Evolutionary conservation across 768 basidiomycete genomes (phyloP), one percentile per base, ranked within the genome.

Genomic region (Xerocomus spinulosus): DNA sequence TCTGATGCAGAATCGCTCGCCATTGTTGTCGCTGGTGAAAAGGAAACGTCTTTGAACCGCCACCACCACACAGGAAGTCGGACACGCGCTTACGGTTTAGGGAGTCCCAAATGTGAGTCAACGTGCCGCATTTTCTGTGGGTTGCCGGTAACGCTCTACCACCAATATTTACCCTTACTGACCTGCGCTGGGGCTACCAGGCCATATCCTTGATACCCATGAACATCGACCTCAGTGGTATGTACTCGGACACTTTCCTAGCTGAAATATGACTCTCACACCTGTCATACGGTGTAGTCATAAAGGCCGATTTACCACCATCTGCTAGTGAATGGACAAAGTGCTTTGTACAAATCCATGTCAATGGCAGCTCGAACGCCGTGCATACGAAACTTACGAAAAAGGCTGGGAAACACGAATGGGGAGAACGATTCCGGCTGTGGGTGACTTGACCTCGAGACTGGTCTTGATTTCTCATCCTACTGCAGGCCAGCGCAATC

Each of bases 251-350:
- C n/a, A n/a, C n/a, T n/a, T n/a, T n/a, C n/a, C n/a, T n/a, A n/a
- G 9, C 15, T 25, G 20, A n/a, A 43, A 20, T 17, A 50, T 51
- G 14, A 37, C 20, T 8, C 26, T 49, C 13, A 37, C n/a, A 20
- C 30, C 5, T 1, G 9, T 21, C 28, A 1, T 9, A 5, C n/a
- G n/a, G n/a, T 15, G 13, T 29, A 63, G 62, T 63, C 50, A 29
- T 64, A 49, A 63, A 38, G 26, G 62, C 55, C 0, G 60, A 62
- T n/a, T 24, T 63, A 30, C 62, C 62, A 0, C 47, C 26, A 1
- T 44, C 48, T 37, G 10, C 62, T 6, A 54, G 24, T 13, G 43
- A 54, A 3, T 55, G 62, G 62, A 54, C 55, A 9, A 63, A 60
- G 25, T 64, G 55, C 18, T 64, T 57, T 36, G 44, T 63, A 17